These are phyloP conservation scores for Amanita subjunquillea DNA, from an alignment of 768 basidiomycete genomes.

Conservation along the genomic window DNA sequence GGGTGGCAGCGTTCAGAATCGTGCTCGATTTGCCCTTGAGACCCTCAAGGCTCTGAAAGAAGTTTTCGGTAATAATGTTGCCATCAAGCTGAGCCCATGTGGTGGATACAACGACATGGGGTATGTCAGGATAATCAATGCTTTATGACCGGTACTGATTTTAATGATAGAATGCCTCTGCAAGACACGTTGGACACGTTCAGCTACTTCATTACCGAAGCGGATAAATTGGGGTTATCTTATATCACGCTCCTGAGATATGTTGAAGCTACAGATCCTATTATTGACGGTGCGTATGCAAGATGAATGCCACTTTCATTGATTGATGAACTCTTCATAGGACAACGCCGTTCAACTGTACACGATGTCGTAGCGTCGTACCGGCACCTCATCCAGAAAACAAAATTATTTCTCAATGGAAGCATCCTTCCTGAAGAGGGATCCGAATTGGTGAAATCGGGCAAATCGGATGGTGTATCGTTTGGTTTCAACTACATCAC, in stretches of 20 bases:
- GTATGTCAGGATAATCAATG: constrained; percentile 11
- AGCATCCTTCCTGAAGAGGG: constrained; percentile 27
- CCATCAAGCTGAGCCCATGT: constrained; percentile 18
- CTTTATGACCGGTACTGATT: background rate
- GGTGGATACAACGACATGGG: constrained; percentile 32
- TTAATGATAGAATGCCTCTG: constrained; percentile 26
- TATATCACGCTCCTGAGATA: constrained; percentile 24
- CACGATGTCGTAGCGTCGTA: constrained; percentile 32
- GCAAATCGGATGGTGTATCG: constrained; percentile 24
- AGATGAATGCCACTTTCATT: background rate
- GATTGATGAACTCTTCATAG: constrained; percentile 9
- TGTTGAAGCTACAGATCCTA: constrained; percentile 11
- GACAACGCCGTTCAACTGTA: constrained; percentile 22
- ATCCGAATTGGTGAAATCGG: constrained; percentile 19
- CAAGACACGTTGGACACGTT: constrained; percentile 31
- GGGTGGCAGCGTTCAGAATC: constrained; percentile 50
- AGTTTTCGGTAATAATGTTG: constrained; percentile 34
- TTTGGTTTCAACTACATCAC: constrained; percentile 27
- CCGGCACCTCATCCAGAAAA: constrained; percentile 22
- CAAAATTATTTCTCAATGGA: constrained; percentile 28
- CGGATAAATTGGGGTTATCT: constrained; percentile 22
- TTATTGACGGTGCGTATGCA: constrained; percentile 18
- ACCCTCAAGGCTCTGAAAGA: constrained; percentile 30
- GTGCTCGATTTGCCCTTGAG: constrained; percentile 42
- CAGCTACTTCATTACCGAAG: constrained; percentile 25